Percentiles rank a stretch among this genome's conserved stretches.
Evolutionary conservation across 176 grass and related monocot species (phyloP).

Genomic region (Zea mays): Zm-B73-REFERENCE-NAM-5.0 NC_050105.1:105076501-105077000

Average conservation of each 20-base stretch:
- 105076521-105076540: background rate
- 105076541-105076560: background rate
- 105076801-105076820: constrained; percentile 27
- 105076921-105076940: constrained; percentile 66
- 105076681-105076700: constrained; percentile 55
- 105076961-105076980: constrained; percentile 71
- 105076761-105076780: constrained; percentile 46
- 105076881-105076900: constrained; percentile 55
- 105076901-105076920: constrained; percentile 57
- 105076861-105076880: constrained; percentile 3
- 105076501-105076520: background rate
- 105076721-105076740: constrained; percentile 30
- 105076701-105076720: constrained; percentile 33
- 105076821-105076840: background rate
- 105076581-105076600: constrained; percentile 5
- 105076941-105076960: constrained; percentile 64
- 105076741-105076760: constrained; percentile 52
- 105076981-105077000: constrained; percentile 59
- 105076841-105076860: constrained; percentile 59
- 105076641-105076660: constrained; percentile 30
- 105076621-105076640: constrained; percentile 31
- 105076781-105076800: constrained; percentile 11
- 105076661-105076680: constrained; percentile 45
- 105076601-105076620: constrained; percentile 34
- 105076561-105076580: background rate